These are phyloP conservation scores for Tolypocladium pustulatum DNA, from an alignment of 2,329 filamentous ascomycete genomes.

Conservation along the genomic window DNA sequence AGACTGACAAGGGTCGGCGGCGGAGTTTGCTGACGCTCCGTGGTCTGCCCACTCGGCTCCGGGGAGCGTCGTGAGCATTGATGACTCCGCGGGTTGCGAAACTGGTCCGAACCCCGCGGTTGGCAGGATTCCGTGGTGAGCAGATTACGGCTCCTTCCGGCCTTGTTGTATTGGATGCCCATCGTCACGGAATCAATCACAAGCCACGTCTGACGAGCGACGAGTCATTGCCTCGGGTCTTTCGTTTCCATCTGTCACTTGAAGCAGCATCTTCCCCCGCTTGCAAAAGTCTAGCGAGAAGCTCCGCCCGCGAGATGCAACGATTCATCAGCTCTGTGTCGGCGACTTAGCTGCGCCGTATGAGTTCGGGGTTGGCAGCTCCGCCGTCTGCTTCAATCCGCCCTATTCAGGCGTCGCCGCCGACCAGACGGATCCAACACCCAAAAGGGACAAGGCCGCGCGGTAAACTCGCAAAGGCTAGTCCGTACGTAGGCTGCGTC, in stretches of 20 bases:
- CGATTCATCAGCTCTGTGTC: background rate
- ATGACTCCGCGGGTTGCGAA: background rate
- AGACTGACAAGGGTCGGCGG: background rate
- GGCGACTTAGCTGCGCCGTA: background rate
- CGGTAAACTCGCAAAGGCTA: background rate
- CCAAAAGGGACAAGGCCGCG: background rate
- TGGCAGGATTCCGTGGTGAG: background rate
- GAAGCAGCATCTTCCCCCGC: background rate
- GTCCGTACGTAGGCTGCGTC: background rate
- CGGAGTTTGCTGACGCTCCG: background rate
- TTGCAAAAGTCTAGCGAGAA: no score
- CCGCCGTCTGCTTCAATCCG: background rate
- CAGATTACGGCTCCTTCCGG: background rate
- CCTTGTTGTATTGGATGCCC: background rate
- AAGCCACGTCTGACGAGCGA: background rate
- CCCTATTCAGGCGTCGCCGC: background rate
- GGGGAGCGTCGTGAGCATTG: background rate
- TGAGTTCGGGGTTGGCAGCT: background rate
- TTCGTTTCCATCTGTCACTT: background rate
- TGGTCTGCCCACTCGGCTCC: background rate
- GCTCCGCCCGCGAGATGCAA: background rate
- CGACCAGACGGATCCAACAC: background rate
- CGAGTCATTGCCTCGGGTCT: background rate
- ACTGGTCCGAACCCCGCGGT: background rate
- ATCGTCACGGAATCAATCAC: background rate